A percentile compares a stretch with the other conserved stretches of the same genome.
Evolutionary conservation across 176 grass and related monocot genomes (phyloP).

Genomic region (Canna indica): DNA sequence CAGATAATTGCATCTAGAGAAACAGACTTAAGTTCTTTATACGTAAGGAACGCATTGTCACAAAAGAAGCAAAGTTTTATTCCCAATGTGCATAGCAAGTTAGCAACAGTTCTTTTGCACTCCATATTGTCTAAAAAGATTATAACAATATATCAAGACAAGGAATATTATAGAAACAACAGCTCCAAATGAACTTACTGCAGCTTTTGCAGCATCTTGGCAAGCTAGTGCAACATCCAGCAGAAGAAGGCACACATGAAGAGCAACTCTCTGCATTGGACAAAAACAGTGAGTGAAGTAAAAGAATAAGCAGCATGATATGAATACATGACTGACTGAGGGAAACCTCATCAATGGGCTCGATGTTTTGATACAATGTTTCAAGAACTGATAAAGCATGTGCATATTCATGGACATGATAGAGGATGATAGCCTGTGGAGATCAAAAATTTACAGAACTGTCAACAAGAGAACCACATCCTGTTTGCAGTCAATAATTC

Average conservation of each 20-base stretch:
- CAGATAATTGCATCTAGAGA: not conserved
- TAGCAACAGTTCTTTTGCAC: too few species aligned
- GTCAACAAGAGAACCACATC: not conserved
- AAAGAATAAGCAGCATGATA: not conserved
- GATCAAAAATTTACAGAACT: slow-evolving; percentile 20
- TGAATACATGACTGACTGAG: not conserved
- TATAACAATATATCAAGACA: too few species aligned
- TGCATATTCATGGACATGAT: slow-evolving; percentile 68
- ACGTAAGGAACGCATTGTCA: not conserved
- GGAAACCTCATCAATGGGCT: slow-evolving; percentile 80
- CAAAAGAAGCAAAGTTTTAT: too few species aligned
- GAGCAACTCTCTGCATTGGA: slow-evolving; percentile 64
- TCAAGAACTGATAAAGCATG: slow-evolving; percentile 56
- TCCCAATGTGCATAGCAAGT: not conserved
- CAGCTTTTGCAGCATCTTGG: slow-evolving; percentile 66
- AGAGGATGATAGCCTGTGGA: slow-evolving; percentile 73
- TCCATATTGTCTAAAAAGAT: too few species aligned
- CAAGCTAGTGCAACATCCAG: slow-evolving; percentile 77
- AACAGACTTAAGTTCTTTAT: not conserved
- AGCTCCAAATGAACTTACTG: slow-evolving; percentile 38
- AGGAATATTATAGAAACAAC: not conserved
- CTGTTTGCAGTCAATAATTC: not conserved
- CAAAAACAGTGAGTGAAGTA: not conserved
- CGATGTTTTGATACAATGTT: slow-evolving; percentile 60
- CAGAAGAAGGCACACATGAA: slow-evolving; percentile 76